Evolutionary conservation across 345 rosid species (phyloP).

Genomic region (Syzygium oleosum): DNA sequence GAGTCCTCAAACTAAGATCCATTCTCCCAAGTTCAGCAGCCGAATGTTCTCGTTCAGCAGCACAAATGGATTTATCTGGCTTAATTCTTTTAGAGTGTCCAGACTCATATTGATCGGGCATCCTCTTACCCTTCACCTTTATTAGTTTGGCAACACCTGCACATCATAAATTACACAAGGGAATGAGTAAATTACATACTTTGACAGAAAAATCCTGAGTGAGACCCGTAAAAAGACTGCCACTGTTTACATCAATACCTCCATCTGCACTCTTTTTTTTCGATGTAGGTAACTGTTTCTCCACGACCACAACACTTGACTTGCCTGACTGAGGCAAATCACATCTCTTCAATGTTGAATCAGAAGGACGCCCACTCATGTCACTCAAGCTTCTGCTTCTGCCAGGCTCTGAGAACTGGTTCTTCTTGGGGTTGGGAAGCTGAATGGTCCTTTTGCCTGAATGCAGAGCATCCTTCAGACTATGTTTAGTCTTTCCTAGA

Average conservation of each 20-base stretch:
- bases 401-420: conserved; percentile 15
- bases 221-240: not conserved
- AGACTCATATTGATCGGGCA: conserved; percentile 19
- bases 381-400: conserved; percentile 29
- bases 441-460: conserved; percentile 3
- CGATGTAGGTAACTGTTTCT: not conserved
- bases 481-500: conserved; percentile 18
- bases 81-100: conserved; percentile 32
- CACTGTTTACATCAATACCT: conserved; percentile 17
- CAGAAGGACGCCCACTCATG: conserved; percentile 18
- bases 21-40: conserved; percentile 5
- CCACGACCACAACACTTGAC: conserved; percentile 6
- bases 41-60: conserved; percentile 5
- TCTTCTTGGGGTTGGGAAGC: conserved; percentile 25
- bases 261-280: conserved; percentile 6
- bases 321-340: conserved; percentile 4
- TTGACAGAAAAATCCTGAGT: not conserved
- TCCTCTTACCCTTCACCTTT: conserved; percentile 37
- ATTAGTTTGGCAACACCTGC: conserved; percentile 28
- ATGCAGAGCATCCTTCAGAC: conserved; percentile 16
- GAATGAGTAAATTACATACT: not conserved
- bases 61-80: conserved; percentile 13
- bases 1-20: conserved; percentile 12
- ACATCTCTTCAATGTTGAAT: conserved; percentile 12
- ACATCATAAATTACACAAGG: not conserved